These are phyloP conservation scores for Pilasporangium apinafurcum DNA, from an alignment of 352 stramenopile genomes.

Conservation along the genomic window DNA sequence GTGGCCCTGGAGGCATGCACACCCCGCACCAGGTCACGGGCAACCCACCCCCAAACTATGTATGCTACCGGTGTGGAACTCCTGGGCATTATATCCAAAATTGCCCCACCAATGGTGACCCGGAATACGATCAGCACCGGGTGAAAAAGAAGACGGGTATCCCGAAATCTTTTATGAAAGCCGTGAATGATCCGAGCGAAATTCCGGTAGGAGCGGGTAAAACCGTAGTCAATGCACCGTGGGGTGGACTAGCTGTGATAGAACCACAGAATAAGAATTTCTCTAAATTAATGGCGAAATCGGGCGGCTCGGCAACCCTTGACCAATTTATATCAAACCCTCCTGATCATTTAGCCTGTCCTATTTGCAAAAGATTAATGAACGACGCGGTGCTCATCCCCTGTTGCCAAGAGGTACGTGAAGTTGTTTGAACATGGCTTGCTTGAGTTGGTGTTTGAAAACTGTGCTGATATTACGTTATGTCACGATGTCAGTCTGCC, in stretches of 20 bases:
- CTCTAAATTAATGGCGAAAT: constrained; percentile 88
- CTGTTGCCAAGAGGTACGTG: constrained; percentile 83
- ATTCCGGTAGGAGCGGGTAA: constrained; percentile 77
- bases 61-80: constrained; percentile 80
- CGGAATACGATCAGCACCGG: constrained; percentile 82
- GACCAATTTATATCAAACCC: constrained; percentile 88
- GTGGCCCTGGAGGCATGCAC: constrained; percentile 10
- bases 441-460: constrained; percentile 1
- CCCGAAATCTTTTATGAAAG: constrained; percentile 86
- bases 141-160: constrained; percentile 88
- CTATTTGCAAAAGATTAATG: constrained; percentile 84
- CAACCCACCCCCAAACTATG: constrained; percentile 77
- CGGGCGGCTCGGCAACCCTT: constrained; percentile 83
- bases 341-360: constrained; percentile 85
- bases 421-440: constrained; percentile 6
- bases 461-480: constrained; percentile 1
- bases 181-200: constrained; percentile 79
- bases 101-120: constrained; percentile 84
- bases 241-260: constrained; percentile 86
- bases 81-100: constrained; percentile 87
- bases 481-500: constrained; percentile 39
- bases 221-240: constrained; percentile 83
- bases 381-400: constrained; percentile 84
- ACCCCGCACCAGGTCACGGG: constrained; percentile 22
- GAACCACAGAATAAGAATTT: constrained; percentile 89